These are phyloP conservation scores for Aspergillus fijiensis DNA, from an alignment of 2,329 filamentous ascomycete species.

Conservation along the genomic window DNA sequence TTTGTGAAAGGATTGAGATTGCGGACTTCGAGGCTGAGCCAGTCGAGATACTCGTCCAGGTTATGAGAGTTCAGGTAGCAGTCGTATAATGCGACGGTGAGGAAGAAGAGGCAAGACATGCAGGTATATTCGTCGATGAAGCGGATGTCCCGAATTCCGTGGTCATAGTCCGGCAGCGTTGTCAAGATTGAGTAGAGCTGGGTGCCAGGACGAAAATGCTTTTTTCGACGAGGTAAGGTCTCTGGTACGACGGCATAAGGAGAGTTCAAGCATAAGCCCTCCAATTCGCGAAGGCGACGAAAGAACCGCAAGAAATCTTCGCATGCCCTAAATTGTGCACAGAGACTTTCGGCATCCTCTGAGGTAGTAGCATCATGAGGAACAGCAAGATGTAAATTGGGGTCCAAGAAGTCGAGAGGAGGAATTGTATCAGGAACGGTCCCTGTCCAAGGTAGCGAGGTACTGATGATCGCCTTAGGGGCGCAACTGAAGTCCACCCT, in stretches of 20 bases:
- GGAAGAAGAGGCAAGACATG: constrained; percentile 33
- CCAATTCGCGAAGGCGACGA: constrained; percentile 26
- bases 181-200: constrained; percentile 30
- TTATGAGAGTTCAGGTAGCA: constrained; percentile 25
- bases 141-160: constrained; percentile 32
- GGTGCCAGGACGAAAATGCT: constrained; percentile 24
- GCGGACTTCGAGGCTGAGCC: constrained; percentile 27
- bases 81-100: constrained; percentile 30
- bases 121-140: constrained; percentile 36
- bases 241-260: constrained; percentile 11
- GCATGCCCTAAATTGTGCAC: constrained; percentile 26
- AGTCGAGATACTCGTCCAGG: constrained; percentile 30
- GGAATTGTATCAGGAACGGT: constrained; percentile 24
- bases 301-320: constrained; percentile 35
- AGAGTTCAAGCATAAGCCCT: constrained; percentile 21
- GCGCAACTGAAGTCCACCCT: constrained; percentile 37
- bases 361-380: constrained; percentile 10
- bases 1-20: constrained; percentile 24
- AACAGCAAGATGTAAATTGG: constrained; percentile 22
- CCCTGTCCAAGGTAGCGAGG: constrained; percentile 33
- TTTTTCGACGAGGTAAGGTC: constrained; percentile 8
- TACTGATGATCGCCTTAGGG: constrained; percentile 29
- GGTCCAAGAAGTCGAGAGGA: constrained; percentile 25
- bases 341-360: constrained; percentile 20
- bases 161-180: constrained; percentile 32